A percentile compares a stretch with the other conserved stretches of the same genome.
These are phyloP conservation scores for Hemisphaericaspora xylofermentans DNA, from an alignment of 1,139 yeast genomes.

Conservation along the genomic window DNA sequence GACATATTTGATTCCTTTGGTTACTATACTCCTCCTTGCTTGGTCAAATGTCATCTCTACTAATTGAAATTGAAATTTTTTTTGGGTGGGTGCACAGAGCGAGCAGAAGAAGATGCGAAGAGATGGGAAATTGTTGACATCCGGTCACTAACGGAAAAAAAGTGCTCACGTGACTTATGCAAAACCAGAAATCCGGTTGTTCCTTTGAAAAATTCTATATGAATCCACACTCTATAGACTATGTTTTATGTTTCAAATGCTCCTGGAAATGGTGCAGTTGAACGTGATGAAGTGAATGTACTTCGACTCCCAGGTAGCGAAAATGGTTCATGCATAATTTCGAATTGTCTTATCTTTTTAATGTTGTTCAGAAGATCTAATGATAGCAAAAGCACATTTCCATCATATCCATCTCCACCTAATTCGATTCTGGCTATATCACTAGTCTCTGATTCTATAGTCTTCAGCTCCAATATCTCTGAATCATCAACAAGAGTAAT, in stretches of 20 bases:
- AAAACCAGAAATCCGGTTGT: not conserved
- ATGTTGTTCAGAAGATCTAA: slow-evolving; percentile 27
- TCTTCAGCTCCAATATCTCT: slow-evolving; percentile 21
- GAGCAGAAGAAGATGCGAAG: too few species aligned
- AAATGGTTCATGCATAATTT: slow-evolving; percentile 13
- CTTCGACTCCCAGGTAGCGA: not conserved
- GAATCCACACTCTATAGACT: not conserved
- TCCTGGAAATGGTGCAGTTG: slow-evolving; percentile 7
- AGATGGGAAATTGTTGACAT: not conserved
- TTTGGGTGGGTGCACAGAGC: not conserved
- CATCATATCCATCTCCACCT: slow-evolving; percentile 42
- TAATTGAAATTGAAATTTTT: slow-evolving; percentile 2
- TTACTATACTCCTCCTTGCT: not conserved
- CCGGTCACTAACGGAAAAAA: not conserved
- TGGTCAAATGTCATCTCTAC: slow-evolving; percentile 3
- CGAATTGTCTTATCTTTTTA: slow-evolving; percentile 21
- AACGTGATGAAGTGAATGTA: not conserved
- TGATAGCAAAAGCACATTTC: slow-evolving; percentile 34
- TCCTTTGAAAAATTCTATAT: not conserved
- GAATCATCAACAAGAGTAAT: slow-evolving; percentile 35
- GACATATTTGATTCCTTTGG: slow-evolving; percentile 22
- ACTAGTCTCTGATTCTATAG: not conserved
- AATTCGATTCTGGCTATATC: slow-evolving; percentile 15
- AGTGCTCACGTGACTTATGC: too few species aligned
- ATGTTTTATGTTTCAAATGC: slow-evolving; percentile 5